Evolutionary conservation across 148 eudicot species (phyloP), one percentile per base, ranked within the genome.

Genomic region (Cornus controversa): DNA sequence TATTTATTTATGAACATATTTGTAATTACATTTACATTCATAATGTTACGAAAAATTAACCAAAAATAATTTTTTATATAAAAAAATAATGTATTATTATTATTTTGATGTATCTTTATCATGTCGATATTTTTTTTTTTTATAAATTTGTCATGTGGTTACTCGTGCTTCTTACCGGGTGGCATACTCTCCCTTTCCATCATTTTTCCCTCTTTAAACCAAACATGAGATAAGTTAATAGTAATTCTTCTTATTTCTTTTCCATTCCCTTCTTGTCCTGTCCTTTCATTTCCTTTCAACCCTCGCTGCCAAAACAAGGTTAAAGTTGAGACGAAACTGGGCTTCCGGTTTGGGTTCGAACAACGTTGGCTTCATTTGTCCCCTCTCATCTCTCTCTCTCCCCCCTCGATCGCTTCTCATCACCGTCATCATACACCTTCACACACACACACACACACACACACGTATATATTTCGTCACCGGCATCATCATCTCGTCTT

Each of bases 301-400:
- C 34, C 34, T 31, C 34, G 34, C 2, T 31, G 34, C 4, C 34
- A 31, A 31, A 31, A 31, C 4, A 31, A 71, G 64, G 75, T 64
- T 62, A 23, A 36, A n/a, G n/a, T n/a, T n/a, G n/a, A 73, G 22
- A 29, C 11, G 67, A 26, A 62, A 36, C 66, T 66, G 62, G 70
- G 69, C 70, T 66, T 9, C 50, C 15, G 26, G 57, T 58, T 60
- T 69, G 74, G 73, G 74, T 62, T 67, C 68, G 67, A 69, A 37
- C 14, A 22, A 8, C 26, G 14, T 34, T n/a, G 6, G n/a, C n/a
- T 4, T 22, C 63, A 2, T n/a, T n/a, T n/a, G 10, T 31, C 54
- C 13, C 80, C 36, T 31, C 34, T 31, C 34, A n/a, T 31, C 75
- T 20, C n/a, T 29, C 75, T 50, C 29, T 20, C 8, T 24, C 28